phyloP scores from a whole-genome alignment of 257 asterid genomes.

The Lithospermum erythrorhizon region DNA sequence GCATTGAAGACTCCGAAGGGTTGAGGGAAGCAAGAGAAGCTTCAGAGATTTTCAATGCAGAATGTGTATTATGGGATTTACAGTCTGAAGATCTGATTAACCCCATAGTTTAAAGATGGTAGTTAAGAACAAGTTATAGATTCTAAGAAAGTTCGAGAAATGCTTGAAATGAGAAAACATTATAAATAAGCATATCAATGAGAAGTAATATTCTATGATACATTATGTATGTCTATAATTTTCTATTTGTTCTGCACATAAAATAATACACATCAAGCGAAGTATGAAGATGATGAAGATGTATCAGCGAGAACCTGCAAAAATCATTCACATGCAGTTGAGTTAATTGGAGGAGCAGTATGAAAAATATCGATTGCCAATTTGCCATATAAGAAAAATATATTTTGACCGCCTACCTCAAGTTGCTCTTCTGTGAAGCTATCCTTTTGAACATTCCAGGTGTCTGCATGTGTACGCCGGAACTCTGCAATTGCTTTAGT shows the following conservation, averaged over 20 bases:
- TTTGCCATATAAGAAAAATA: neutral
- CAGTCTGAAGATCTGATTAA: constrained; percentile 63
- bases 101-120: constrained; percentile 24
- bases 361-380: neutral
- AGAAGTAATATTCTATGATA: neutral
- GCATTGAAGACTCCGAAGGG: constrained; percentile 25
- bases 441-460: constrained; percentile 92
- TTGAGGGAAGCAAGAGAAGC: constrained; percentile 30
- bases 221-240: constrained; percentile 5
- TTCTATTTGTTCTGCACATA: constrained; percentile 1
- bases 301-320: constrained; percentile 94
- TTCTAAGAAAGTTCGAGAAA: neutral
- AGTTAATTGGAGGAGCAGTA: neutral
- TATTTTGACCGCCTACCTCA: constrained; percentile 45
- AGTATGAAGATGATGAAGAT: constrained; percentile 91
- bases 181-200: constrained; percentile 6
- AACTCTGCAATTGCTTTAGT: constrained; percentile 97
- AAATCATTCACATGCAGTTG: constrained; percentile 1
- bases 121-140: neutral
- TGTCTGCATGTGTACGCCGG: constrained; percentile 98
- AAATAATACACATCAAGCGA: constrained; percentile 45
- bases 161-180: neutral
- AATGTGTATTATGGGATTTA: constrained; percentile 70
- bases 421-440: constrained; percentile 91
- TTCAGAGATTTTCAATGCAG: constrained; percentile 41